A percentile compares a stretch with the other conserved stretches of the same genome.
Conservation (phyloP, 176 grass and related monocot species). For the Cenchrus fungigraminus region DNA sequence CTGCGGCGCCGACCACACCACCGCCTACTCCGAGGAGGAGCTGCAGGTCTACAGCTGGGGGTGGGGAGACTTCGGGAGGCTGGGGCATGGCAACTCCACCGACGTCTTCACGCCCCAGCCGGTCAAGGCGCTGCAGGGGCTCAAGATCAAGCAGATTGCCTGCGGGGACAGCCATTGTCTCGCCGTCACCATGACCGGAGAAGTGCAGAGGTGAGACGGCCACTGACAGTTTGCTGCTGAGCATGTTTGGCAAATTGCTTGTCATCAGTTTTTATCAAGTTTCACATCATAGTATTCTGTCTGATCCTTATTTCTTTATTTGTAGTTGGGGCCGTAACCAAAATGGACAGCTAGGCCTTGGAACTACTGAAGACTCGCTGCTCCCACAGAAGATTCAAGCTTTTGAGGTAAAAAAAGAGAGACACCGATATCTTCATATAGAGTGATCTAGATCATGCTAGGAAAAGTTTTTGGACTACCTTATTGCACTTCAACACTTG, state of each 20-base stretch:
- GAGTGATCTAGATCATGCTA: slow-evolving; percentile 5
- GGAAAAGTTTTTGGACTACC: background rate
- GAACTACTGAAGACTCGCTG: slow-evolving; percentile 90
- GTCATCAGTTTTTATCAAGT: background rate
- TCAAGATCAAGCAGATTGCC: slow-evolving; percentile 95
- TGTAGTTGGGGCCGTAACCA: slow-evolving; percentile 97
- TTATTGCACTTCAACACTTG: background rate
- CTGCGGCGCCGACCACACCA: slow-evolving; percentile 98
- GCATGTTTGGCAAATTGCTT: background rate
- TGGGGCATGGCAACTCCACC: slow-evolving; percentile 91
- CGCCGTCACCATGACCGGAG: slow-evolving; percentile 75
- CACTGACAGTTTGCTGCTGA: background rate
- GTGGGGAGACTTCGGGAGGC: slow-evolving; percentile 96
- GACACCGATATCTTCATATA: background rate
- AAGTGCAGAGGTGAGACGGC: slow-evolving; percentile 76
- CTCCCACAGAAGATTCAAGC: slow-evolving; percentile 95
- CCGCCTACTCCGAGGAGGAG: slow-evolving; percentile 79
- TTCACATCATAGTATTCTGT: slow-evolving; percentile 12
- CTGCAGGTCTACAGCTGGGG: slow-evolving; percentile 96
- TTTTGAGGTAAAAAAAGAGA: slow-evolving; percentile 62
- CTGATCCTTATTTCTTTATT: slow-evolving; percentile 24
- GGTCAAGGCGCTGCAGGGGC: slow-evolving; percentile 81
- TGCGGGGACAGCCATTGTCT: slow-evolving; percentile 98
- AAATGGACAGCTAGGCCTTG: slow-evolving; percentile 97
- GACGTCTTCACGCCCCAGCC: slow-evolving; percentile 96